Evolutionary conservation across 805 yeast genomes (phyloP).

Genomic region (Wickerhamiella alocasiicola): DNA sequence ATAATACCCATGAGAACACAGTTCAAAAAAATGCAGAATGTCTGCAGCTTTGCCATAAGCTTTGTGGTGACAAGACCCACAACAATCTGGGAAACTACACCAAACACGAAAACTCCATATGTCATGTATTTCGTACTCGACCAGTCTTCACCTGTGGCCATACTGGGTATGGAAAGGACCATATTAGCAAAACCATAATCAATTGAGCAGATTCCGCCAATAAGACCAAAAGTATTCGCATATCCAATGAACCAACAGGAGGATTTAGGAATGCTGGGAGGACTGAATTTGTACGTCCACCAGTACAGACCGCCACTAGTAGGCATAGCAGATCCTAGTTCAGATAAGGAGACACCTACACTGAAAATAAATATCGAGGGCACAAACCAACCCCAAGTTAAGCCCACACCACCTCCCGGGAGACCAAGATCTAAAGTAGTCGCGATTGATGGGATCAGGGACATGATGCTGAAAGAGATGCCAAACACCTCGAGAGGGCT

Average conservation of each 20-base stretch:
- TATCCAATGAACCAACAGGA: conserved; percentile 54
- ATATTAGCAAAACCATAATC: conserved; percentile 43
- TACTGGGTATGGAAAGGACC: conserved; percentile 27
- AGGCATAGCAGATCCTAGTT: conserved; percentile 56
- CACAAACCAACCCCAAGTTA: conserved; percentile 64
- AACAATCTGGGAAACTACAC: conserved; percentile 40
- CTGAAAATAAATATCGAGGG: conserved; percentile 43
- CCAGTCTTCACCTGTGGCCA: conserved; percentile 35
- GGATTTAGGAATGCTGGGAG: conserved; percentile 38
- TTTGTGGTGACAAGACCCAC: conserved; percentile 47
- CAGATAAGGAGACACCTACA: conserved; percentile 54
- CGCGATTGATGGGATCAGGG: conserved; percentile 48
- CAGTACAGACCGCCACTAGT: conserved; percentile 66
- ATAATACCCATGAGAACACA: conserved; percentile 40
- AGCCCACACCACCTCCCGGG: conserved; percentile 50
- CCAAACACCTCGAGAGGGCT: conserved; percentile 55
- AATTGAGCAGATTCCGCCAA: conserved; percentile 55
- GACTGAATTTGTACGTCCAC: conserved; percentile 59
- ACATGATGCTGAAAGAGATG: conserved; percentile 63
- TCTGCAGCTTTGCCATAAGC: conserved; percentile 46
- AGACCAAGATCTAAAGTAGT: conserved; percentile 43
- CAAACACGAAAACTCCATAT: conserved; percentile 58
- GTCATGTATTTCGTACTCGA: conserved; percentile 40
- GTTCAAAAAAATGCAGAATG: conserved; percentile 45
- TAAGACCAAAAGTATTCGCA: conserved; percentile 53